These are phyloP conservation scores for Colletotrichum sp. DNA, from an alignment of 2,329 filamentous ascomycete genomes.

Conservation along the genomic window DNA sequence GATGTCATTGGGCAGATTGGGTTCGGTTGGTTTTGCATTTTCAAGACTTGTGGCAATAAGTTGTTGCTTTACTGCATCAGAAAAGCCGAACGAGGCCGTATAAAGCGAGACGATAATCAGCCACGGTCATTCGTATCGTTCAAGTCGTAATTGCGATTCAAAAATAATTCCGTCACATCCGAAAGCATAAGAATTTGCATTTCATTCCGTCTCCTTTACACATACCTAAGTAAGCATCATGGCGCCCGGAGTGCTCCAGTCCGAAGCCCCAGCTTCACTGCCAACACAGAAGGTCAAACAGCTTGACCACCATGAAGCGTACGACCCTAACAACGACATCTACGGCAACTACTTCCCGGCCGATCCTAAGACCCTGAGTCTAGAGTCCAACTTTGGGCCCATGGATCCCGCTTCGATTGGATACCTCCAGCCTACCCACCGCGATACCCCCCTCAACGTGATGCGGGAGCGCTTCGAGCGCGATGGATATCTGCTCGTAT, in stretches of 20 bases:
- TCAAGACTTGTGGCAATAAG: background rate
- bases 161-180: background rate
- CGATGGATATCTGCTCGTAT: slow-evolving; percentile 15
- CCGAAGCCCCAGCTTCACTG: background rate
- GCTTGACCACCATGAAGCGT: background rate
- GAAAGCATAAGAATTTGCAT: background rate
- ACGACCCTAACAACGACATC: background rate
- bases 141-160: background rate
- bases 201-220: background rate
- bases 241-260: background rate
- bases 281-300: background rate
- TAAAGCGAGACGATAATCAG: background rate
- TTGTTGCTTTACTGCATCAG: background rate
- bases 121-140: background rate
- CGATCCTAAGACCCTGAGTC: background rate
- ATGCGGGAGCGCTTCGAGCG: slow-evolving; percentile 9
- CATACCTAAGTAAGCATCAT: background rate
- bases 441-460: background rate
- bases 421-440: background rate
- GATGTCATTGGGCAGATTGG: background rate
- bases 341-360: background rate
- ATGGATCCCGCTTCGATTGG: background rate
- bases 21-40: background rate
- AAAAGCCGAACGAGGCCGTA: background rate
- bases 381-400: background rate